These are phyloP conservation scores for Monosporascus cannonballus DNA, from an alignment of 2,329 filamentous ascomycete species.

Conservation along the genomic window DNA sequence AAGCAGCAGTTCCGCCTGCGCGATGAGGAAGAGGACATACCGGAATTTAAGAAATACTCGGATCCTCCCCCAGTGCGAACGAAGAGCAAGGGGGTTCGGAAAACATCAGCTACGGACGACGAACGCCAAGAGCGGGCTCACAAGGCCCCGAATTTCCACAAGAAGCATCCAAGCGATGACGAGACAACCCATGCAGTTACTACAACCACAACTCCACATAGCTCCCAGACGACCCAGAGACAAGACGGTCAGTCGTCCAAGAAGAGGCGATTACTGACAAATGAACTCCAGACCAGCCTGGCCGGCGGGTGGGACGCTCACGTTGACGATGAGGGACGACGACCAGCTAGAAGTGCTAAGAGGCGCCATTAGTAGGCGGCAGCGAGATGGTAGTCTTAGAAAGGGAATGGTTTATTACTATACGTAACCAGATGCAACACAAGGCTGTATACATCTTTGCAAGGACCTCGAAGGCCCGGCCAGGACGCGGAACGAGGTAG, in stretches of 20 bases:
- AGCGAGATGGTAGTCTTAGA: not conserved
- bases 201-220: not conserved
- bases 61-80: not conserved
- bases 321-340: constrained; percentile 13
- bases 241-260: not conserved
- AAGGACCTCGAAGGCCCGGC: not conserved
- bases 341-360: constrained; percentile 7
- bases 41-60: not conserved
- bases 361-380: not conserved
- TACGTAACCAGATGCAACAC: not conserved
- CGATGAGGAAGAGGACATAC: not conserved
- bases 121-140: not conserved
- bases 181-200: not conserved
- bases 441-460: not conserved
- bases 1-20: constrained; percentile 1
- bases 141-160: not conserved
- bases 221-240: not conserved
- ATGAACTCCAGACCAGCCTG: constrained; percentile 11
- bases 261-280: constrained; percentile 6
- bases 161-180: not conserved
- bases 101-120: not conserved
- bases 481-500: too few species aligned
- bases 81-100: not conserved
- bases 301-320: constrained; percentile 13
- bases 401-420: not conserved